These are phyloP conservation scores for Solanum chmielewskii DNA, from an alignment of 257 asterid species.

Conservation along the genomic window DNA sequence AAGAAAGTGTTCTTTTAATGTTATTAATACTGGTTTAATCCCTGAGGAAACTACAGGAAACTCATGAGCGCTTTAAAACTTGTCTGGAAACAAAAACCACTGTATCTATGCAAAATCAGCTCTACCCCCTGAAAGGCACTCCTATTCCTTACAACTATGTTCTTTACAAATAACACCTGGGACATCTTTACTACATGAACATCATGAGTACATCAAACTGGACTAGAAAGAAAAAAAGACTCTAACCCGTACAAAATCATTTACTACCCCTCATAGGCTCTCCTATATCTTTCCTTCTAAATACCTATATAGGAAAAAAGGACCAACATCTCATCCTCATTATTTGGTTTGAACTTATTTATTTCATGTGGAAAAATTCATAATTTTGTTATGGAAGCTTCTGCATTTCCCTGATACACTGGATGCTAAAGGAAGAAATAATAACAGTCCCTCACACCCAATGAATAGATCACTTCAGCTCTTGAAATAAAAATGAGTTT, in stretches of 20 bases:
- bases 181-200: background rate
- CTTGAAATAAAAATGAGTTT: background rate
- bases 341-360: background rate
- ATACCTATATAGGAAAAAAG: background rate
- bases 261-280: background rate
- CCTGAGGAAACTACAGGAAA: background rate
- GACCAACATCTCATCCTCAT: background rate
- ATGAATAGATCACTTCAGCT: background rate
- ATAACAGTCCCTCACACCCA: background rate
- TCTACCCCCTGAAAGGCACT: background rate
- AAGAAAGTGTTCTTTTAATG: background rate
- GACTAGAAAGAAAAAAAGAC: background rate
- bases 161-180: background rate
- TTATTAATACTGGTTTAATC: background rate
- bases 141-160: background rate
- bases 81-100: background rate
- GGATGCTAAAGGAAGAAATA: background rate
- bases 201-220: background rate
- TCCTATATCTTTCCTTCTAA: background rate
- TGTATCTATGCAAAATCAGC: background rate
- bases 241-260: background rate
- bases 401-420: background rate
- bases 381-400: background rate
- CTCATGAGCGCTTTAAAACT: background rate
- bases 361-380: background rate